Evolutionary conservation across 306 rosid species (phyloP).

Genomic region (Aeschynomene evenia): DNA sequence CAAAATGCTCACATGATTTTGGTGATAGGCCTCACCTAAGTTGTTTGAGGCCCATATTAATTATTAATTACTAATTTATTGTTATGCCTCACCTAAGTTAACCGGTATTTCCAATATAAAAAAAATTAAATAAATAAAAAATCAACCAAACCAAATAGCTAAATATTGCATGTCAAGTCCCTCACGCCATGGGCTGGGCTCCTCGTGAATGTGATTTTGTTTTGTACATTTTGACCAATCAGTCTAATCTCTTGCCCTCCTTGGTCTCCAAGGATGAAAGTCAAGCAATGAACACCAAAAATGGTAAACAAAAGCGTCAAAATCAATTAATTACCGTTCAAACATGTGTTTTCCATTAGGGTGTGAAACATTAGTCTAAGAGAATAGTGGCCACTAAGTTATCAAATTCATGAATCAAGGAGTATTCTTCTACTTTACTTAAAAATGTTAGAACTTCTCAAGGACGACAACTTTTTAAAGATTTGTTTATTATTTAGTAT

Average conservation of each 20-base stretch:
- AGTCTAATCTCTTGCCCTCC: background rate
- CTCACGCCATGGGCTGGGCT: background rate
- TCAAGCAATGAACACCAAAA: background rate
- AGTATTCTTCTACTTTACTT: too few relatives aligned
- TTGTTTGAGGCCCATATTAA: background rate
- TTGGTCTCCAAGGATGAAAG: conserved; percentile 9
- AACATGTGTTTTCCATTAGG: too few relatives aligned
- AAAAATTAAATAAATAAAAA: too few relatives aligned
- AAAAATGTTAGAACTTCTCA: too few relatives aligned
- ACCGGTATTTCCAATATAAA: background rate
- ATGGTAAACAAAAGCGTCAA: background rate
- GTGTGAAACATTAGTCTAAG: too few relatives aligned
- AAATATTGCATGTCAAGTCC: background rate
- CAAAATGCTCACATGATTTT: background rate
- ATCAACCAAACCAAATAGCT: background rate
- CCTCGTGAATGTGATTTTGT: background rate
- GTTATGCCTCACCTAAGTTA: background rate
- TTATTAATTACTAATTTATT: background rate
- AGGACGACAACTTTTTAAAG: too few relatives aligned
- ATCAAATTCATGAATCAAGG: background rate
- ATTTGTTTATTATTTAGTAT: too few relatives aligned
- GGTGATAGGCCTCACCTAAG: background rate
- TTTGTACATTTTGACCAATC: background rate
- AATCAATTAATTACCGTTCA: background rate
- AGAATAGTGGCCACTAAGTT: too few relatives aligned